Conservation (phyloP, 768 basidiomycete species). For the Termitomyces sp. region DNA sequence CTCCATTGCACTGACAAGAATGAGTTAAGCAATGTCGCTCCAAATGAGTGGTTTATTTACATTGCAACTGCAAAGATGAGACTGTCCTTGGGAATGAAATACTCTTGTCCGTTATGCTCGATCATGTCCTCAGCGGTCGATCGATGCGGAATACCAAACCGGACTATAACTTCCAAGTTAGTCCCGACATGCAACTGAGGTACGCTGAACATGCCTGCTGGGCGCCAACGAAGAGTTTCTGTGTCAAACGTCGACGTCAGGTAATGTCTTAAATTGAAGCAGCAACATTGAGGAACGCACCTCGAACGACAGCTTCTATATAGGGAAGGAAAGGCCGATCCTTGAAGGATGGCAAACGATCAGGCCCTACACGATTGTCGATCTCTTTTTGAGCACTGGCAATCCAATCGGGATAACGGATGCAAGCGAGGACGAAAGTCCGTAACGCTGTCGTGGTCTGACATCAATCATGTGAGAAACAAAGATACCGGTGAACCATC, state of each 20-base stretch:
- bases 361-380: background rate
- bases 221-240: background rate
- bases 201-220: background rate
- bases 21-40: no score
- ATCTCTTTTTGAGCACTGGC: background rate
- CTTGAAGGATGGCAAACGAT: background rate
- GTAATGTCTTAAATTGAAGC: no score
- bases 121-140: background rate
- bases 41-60: no score
- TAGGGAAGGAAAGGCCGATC: background rate
- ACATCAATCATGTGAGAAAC: no score
- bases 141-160: background rate
- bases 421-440: background rate
- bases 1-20: background rate
- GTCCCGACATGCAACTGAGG: no score
- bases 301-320: background rate
- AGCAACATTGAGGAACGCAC: background rate
- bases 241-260: background rate
- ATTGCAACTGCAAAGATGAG: background rate
- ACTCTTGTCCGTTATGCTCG: background rate
- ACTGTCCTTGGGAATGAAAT: background rate
- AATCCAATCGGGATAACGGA: background rate
- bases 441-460: no score
- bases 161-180: background rate
- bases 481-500: no score